A percentile compares a stretch with the other conserved stretches of the same genome.
phyloP scores from a whole-genome alignment of 116 monocot genomes.

The Posidonia oceanica region DNA sequence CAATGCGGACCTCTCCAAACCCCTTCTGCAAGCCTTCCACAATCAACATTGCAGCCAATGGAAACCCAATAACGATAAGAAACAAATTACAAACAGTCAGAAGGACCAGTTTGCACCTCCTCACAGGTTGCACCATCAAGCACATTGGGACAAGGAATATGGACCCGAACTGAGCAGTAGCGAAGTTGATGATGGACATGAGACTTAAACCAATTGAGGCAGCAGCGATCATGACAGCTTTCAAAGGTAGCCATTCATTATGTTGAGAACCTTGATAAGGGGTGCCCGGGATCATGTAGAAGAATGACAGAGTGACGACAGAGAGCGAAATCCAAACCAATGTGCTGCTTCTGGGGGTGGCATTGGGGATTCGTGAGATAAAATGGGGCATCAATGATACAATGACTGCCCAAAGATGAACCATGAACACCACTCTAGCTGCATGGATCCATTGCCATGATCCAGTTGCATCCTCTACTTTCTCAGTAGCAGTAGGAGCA shows the following conservation, averaged over 20 bases:
- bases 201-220: slow-evolving; percentile 48
- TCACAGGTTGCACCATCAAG: slow-evolving; percentile 50
- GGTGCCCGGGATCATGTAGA: slow-evolving; percentile 23
- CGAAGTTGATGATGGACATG: slow-evolving; percentile 88
- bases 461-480: not conserved
- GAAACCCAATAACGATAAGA: slow-evolving; percentile 44
- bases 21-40: slow-evolving; percentile 22
- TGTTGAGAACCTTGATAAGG: slow-evolving; percentile 10
- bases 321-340: slow-evolving; percentile 44
- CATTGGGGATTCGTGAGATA: slow-evolving; percentile 31
- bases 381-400: slow-evolving; percentile 49
- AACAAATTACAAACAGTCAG: slow-evolving; percentile 21
- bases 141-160: slow-evolving; percentile 71
- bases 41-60: slow-evolving; percentile 34
- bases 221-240: slow-evolving; percentile 48
- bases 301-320: slow-evolving; percentile 15
- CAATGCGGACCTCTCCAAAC: slow-evolving; percentile 21
- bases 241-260: slow-evolving; percentile 49
- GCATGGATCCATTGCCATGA: slow-evolving; percentile 75
- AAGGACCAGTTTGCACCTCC: slow-evolving; percentile 9
- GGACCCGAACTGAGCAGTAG: slow-evolving; percentile 72
- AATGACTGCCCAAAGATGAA: slow-evolving; percentile 60
- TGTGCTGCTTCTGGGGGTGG: slow-evolving; percentile 15
- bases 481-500: not conserved
- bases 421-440: slow-evolving; percentile 40